Evolutionary conservation across 2,329 filamentous ascomycete species (phyloP), one percentile per base, ranked within the genome.

Genomic region (Aaosphaeria arxii): DNA sequence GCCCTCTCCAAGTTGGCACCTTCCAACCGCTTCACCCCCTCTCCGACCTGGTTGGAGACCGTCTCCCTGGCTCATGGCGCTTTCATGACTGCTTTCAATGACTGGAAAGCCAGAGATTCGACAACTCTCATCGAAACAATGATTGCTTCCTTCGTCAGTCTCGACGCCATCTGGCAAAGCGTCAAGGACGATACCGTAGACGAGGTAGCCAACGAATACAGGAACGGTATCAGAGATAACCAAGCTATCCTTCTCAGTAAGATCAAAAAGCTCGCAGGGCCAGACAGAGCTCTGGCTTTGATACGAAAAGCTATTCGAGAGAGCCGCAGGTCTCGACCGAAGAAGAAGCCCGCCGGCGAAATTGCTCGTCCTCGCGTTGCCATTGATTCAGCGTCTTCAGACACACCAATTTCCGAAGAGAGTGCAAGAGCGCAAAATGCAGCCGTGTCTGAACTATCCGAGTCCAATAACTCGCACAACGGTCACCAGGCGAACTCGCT

Each of bases 111-210:
- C 1, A 82, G 88, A 45, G 89, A 92, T 64, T 89, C 87, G 0
- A 85, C 85, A 46, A 85, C 88, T 0, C 75, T 94, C 4, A 83
- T 92, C 45, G 87, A 91, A 59, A 86, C 89, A 47, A 91, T 94
- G 88, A 78, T 92, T n/a, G 80, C 89, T 61, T 88, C 90, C 55
- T 91, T 92, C 67, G 87, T 91, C 13, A 88, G 91, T 63, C 79
- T 94, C 2, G 89, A 94, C 61, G 86, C 86, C 33, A 92, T 92
- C 42, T 88, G 88, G 77, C 87, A 91, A 63, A 88, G 86, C 3
- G 87, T 94, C 64, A 91, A 90, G 66, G 85, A 90, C 58, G 85
- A 85, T 45, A 88, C 84, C 0, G 84, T 88, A 42, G 84, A 86
- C 36, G 82, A 84, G 11, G 88, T 90, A 2, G 82, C 87, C 1